Evolutionary conservation across 2,329 filamentous ascomycete species (phyloP).

Genomic region (Talaromyces atroroseus): DNA sequence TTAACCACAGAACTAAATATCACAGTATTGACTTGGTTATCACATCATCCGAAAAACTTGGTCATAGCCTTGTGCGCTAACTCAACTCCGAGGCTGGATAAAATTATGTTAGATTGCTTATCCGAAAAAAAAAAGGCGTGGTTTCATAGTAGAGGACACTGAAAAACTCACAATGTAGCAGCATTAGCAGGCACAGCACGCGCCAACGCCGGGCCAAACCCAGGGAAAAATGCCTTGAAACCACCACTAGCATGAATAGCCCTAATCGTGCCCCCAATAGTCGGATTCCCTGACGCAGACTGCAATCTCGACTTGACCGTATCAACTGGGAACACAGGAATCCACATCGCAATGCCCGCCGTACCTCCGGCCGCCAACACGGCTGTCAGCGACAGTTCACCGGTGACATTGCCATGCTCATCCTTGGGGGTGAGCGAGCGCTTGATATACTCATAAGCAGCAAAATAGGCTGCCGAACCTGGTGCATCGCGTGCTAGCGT

Average conservation of each 20-base stretch:
- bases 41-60: constrained; percentile 32
- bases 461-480: constrained; percentile 91
- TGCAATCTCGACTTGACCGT: constrained; percentile 93
- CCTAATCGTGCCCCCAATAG: constrained; percentile 70
- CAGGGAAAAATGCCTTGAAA: constrained; percentile 90
- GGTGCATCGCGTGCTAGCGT: constrained; percentile 92
- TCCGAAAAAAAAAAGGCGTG: not conserved
- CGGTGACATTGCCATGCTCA: constrained; percentile 64
- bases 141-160: not conserved
- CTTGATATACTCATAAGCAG: constrained; percentile 96
- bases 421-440: constrained; percentile 77
- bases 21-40: not conserved
- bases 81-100: constrained; percentile 42
- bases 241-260: constrained; percentile 81
- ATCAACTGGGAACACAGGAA: constrained; percentile 94
- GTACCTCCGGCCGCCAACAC: constrained; percentile 82
- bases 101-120: constrained; percentile 3
- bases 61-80: constrained; percentile 48
- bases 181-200: constrained; percentile 94
- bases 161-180: constrained; percentile 64
- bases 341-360: constrained; percentile 98
- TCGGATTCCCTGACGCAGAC: constrained; percentile 79
- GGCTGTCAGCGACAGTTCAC: constrained; percentile 73
- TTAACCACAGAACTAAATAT: not conserved
- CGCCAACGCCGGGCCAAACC: constrained; percentile 85